These are phyloP conservation scores for Torulaspora maleeae DNA, from an alignment of 805 yeast genomes.

Conservation along the genomic window DNA sequence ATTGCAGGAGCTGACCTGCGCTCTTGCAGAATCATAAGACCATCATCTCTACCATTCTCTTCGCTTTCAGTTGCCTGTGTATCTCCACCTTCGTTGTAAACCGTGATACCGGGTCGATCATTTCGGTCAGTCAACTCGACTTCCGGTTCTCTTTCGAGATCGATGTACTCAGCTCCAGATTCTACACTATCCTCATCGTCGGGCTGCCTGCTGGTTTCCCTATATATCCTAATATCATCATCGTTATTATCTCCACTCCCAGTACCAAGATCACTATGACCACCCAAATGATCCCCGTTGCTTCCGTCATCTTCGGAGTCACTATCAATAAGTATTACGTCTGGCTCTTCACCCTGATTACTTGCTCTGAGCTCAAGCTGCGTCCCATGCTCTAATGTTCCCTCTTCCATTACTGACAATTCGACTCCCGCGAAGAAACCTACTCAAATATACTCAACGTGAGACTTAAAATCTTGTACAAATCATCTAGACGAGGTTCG, in stretches of 20 bases:
- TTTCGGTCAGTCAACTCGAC: background rate
- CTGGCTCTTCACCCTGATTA: constrained; percentile 1
- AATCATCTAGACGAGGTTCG: background rate
- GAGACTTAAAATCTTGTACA: background rate
- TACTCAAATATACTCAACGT: background rate
- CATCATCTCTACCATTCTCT: constrained; percentile 27
- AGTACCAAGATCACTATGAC: constrained; percentile 1
- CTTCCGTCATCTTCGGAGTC: constrained; percentile 27
- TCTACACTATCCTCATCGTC: constrained; percentile 19
- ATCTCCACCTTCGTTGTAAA: constrained; percentile 8
- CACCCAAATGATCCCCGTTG: background rate
- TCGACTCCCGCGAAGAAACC: background rate
- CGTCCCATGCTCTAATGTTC: background rate
- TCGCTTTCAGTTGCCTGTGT: constrained; percentile 5
- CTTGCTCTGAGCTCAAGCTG: background rate
- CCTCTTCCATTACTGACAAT: background rate
- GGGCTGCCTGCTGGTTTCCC: constrained; percentile 8
- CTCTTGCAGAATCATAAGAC: constrained; percentile 31
- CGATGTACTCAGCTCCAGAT: constrained; percentile 29
- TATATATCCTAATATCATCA: background rate
- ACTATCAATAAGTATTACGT: constrained; percentile 28
- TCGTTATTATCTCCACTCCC: constrained; percentile 11
- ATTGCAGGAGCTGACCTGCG: constrained; percentile 24
- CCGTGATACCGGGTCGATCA: background rate
- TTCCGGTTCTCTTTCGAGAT: constrained; percentile 24